Percentiles rank a stretch among this genome's conserved stretches.
Evolutionary conservation across 2,329 filamentous ascomycete species (phyloP).

Genomic region (Stagonosporopsis vannaccii): DNA sequence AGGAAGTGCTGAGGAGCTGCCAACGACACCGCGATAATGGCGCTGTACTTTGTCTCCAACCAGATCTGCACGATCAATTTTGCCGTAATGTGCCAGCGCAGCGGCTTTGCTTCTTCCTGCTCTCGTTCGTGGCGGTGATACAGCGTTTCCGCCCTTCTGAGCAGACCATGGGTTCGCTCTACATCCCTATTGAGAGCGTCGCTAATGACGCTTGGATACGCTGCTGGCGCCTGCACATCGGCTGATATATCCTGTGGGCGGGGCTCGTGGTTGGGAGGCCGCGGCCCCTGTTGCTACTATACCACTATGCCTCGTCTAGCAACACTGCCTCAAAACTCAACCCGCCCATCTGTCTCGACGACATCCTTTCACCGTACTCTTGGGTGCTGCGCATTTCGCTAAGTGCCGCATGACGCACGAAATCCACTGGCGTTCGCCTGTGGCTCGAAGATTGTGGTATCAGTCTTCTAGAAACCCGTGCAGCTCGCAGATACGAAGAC

Average conservation of each 20-base stretch:
- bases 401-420: slow-evolving; percentile 29
- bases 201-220: slow-evolving; percentile 8
- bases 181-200: slow-evolving; percentile 13
- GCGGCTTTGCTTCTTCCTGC: neutral
- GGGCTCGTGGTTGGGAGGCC: slow-evolving; percentile 2
- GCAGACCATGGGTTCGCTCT: slow-evolving; percentile 10
- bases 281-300: neutral
- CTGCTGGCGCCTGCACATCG: slow-evolving; percentile 10
- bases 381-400: slow-evolving; percentile 27
- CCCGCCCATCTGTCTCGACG: slow-evolving; percentile 15
- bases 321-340: slow-evolving; percentile 28
- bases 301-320: slow-evolving; percentile 4
- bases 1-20: slow-evolving; percentile 1
- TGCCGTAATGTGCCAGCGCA: neutral
- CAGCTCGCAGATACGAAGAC: slow-evolving; percentile 12
- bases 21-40: slow-evolving; percentile 3
- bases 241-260: neutral
- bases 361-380: slow-evolving; percentile 15
- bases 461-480: slow-evolving; percentile 20
- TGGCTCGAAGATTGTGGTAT: slow-evolving; percentile 15
- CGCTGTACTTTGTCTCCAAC: neutral
- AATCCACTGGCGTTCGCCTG: slow-evolving; percentile 5
- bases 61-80: neutral
- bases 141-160: neutral
- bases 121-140: neutral